These are phyloP conservation scores for Kodamaea kakaduensis DNA, from an alignment of 805 yeast genomes.

Conservation along the genomic window DNA sequence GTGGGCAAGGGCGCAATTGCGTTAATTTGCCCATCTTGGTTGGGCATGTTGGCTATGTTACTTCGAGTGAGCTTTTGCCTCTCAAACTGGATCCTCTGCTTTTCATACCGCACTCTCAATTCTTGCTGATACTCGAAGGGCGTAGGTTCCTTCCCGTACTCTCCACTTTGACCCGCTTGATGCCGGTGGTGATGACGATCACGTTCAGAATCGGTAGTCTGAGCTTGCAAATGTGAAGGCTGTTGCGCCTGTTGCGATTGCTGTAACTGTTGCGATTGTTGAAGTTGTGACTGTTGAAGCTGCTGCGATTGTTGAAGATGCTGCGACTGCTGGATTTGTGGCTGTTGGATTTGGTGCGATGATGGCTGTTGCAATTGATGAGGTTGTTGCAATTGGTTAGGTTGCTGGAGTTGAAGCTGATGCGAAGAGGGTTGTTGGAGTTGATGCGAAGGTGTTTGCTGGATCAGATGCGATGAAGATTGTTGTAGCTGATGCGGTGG, in stretches of 20 bases:
- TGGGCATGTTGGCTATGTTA: slow-evolving; percentile 3
- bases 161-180: neutral
- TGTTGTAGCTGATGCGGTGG: slow-evolving; percentile 24
- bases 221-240: slow-evolving; percentile 2
- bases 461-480: too few relatives aligned
- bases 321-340: slow-evolving; percentile 17
- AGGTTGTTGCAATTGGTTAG: neutral
- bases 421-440: slow-evolving; percentile 19
- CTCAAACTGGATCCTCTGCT: slow-evolving; percentile 3
- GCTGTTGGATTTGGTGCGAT: slow-evolving; percentile 1
- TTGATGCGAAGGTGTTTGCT: too few relatives aligned
- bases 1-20: slow-evolving; percentile 4
- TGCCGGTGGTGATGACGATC: slow-evolving; percentile 4
- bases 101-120: slow-evolving; percentile 5
- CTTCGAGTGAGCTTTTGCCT: slow-evolving; percentile 1
- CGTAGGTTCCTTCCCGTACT: slow-evolving; percentile 1
- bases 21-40: slow-evolving; percentile 1
- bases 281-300: slow-evolving; percentile 5
- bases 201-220: too few relatives aligned
- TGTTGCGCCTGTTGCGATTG: slow-evolving; percentile 4
- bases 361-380: neutral
- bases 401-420: slow-evolving; percentile 10
- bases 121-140: slow-evolving; percentile 6
- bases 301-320: slow-evolving; percentile 10
- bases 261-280: slow-evolving; percentile 3